Evolutionary conservation across 331 rosid species (phyloP), one percentile per base, ranked within the genome.

Genomic region (Telfairia occidentalis): DNA sequence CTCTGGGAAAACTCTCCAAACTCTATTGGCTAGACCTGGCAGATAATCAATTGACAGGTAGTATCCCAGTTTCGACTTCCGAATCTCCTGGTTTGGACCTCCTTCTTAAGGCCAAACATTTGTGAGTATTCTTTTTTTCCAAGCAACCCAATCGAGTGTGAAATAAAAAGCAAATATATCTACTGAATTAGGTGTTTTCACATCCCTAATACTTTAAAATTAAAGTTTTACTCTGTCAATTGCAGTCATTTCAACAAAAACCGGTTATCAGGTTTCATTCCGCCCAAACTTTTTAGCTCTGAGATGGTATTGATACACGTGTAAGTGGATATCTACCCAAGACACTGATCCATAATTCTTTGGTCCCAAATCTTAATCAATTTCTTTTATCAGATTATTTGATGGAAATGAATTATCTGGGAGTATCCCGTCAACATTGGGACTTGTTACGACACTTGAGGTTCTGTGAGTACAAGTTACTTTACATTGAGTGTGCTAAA

Each of bases 231-330:
- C 66, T 74, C 59, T 69, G 48, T 73, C 57, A 74, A 75, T 38
- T 81, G 87, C 90, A 94, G 97, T 85, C 97, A 88, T 85, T 91
- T 94, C 84, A 88, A 83, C 78, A 86, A 89, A 85, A 94, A 94
- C 89, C 80, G 86, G 84, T 87, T 94, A 72, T 88, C 95, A 67
- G 95, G 97, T 74, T 0, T 79, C 81, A 89, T 91, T 74, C 85
- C 96, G n/a, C 55, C 83, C 0, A 32, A 81, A 73, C 90, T 91
- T 74, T 94, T 91, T 82, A 84, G 87, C 84, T 83, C 97, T 29
- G 80, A 80, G 34, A 94, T 88, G 98, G 80, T 54, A 43, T 86
- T 94, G 64, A 89, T 87, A 77, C 92, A 91, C 75, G 32, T 87
- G 98, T 94, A 91, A 88, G 96, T 80, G 30, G 46, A 74, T 46